phyloP scores from a whole-genome alignment of 306 rosid genomes.

The Rosa multiflora region DNA sequence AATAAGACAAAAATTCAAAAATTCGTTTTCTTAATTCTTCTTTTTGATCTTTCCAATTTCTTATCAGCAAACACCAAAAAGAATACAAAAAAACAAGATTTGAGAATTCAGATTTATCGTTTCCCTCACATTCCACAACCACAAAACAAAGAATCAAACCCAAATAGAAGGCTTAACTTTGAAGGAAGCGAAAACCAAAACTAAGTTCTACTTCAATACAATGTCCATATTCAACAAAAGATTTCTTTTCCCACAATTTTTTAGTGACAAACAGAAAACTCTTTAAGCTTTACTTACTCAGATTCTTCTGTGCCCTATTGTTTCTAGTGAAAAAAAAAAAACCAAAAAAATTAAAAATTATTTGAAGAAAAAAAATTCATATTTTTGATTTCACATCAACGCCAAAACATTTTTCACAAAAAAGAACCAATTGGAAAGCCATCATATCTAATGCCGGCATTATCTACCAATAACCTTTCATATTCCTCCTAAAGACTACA shows the following conservation, averaged over 20 bases:
- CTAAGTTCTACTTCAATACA: neutral
- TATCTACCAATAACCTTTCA: neutral
- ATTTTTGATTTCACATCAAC: neutral
- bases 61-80: neutral
- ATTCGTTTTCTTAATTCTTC: neutral
- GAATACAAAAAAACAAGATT: neutral
- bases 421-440: neutral
- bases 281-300: neutral
- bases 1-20: neutral
- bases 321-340: neutral
- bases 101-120: neutral
- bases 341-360: too few relatives aligned
- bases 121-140: neutral
- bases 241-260: neutral
- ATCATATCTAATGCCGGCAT: neutral
- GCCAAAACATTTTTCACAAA: neutral
- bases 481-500: neutral
- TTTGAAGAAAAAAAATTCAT: neutral
- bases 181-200: neutral
- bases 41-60: neutral
- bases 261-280: neutral
- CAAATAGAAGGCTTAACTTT: neutral
- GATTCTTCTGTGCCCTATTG: neutral
- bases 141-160: neutral
- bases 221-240: neutral